These are phyloP conservation scores for Cyclaneusma minus DNA, from an alignment of 2,329 filamentous ascomycete genomes.

Conservation along the genomic window DNA sequence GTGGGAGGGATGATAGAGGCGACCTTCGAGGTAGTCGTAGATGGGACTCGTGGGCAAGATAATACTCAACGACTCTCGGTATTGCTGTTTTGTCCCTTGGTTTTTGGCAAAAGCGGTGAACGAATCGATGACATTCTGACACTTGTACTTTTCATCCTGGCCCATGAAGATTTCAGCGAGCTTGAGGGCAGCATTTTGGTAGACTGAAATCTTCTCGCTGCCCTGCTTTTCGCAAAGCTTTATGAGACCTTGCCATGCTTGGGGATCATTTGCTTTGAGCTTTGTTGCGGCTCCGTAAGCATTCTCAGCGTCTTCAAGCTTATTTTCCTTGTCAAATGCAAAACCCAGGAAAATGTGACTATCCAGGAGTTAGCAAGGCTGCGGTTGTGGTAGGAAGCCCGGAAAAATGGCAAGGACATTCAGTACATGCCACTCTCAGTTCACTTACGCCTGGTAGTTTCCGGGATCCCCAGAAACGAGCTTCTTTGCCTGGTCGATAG, in stretches of 20 bases:
- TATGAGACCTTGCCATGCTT: constrained; percentile 82
- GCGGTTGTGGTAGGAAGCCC: neutral
- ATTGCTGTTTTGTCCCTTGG: constrained; percentile 57
- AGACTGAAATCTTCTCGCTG: constrained; percentile 51
- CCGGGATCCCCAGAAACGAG: constrained; percentile 57
- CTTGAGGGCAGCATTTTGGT: constrained; percentile 56
- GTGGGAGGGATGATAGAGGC: constrained; percentile 61
- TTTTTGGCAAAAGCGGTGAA: constrained; percentile 60
- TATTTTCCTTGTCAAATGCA: constrained; percentile 61
- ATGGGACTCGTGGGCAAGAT: constrained; percentile 68
- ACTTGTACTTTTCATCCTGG: constrained; percentile 46
- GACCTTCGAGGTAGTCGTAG: constrained; percentile 70
- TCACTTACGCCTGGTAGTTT: constrained; percentile 64
- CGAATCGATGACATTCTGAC: constrained; percentile 59
- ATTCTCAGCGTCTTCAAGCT: constrained; percentile 56
- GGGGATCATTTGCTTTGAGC: constrained; percentile 59
- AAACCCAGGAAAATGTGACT: constrained; percentile 80
- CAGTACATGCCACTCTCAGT: neutral
- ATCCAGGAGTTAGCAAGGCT: constrained; percentile 4
- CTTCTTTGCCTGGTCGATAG: constrained; percentile 49
- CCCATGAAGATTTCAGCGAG: constrained; percentile 62
- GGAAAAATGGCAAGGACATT: neutral
- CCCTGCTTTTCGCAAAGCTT: constrained; percentile 72
- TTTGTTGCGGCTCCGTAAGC: constrained; percentile 59
- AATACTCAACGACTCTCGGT: constrained; percentile 60